These are phyloP conservation scores for Syzygium syzygioides DNA, from an alignment of 441 rosid genomes.

Conservation along the genomic window DNA sequence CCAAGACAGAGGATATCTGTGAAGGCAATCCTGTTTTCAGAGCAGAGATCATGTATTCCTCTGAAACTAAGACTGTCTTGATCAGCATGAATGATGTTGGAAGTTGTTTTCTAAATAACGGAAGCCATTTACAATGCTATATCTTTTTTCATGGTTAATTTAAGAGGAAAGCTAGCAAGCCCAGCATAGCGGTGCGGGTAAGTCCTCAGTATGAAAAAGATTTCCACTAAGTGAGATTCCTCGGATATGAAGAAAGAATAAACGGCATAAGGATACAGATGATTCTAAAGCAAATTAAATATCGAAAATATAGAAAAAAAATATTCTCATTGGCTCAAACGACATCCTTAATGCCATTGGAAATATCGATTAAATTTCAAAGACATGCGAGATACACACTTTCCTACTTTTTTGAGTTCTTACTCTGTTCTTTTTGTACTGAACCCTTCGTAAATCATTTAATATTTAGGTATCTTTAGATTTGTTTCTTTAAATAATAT, in stretches of 20 bases:
- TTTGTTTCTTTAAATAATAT: no score
- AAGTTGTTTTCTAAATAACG: neutral
- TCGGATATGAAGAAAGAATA: neutral
- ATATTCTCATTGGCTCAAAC: neutral
- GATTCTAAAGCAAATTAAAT: neutral
- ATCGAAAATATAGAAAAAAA: neutral
- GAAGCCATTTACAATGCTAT: neutral
- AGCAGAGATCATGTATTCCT: neutral
- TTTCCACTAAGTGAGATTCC: neutral
- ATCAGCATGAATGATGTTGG: neutral
- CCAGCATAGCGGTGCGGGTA: no score
- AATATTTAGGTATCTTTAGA: neutral
- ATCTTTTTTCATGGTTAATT: neutral
- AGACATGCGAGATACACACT: neutral
- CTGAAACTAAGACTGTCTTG: neutral
- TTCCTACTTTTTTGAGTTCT: neutral
- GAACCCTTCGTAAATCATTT: neutral
- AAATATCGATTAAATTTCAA: neutral
- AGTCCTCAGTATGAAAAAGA: no score
- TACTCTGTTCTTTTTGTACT: no score
- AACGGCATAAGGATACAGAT: neutral
- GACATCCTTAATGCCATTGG: neutral
- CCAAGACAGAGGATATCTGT: conserved; percentile 52
- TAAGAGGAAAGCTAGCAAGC: no score
- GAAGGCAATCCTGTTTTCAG: neutral